Evolutionary conservation across 495 filamentous ascomycete genomes (phyloP), one percentile per base, ranked within the genome.

Genomic region (Aspergillus ostianus): DNA sequence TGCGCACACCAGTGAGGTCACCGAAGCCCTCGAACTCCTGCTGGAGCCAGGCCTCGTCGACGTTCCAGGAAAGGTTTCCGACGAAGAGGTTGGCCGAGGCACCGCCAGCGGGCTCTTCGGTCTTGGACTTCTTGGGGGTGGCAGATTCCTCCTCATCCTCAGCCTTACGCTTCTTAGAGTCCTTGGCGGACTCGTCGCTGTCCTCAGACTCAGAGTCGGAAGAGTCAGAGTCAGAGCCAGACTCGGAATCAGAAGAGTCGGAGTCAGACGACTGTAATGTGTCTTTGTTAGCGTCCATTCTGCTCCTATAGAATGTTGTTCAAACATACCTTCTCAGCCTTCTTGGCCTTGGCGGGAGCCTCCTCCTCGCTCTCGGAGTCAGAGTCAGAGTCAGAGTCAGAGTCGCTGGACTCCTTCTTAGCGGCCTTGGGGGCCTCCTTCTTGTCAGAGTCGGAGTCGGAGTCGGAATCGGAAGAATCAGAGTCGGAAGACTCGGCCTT

Each of bases 1-100:
- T 86, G 62, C 90, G 86, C 56, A 85, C 85, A 65, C 86, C 82
- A 67, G 82, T 76, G 57, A 97, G 80, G 65, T 89, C 89, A 64
- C 90, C 92, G 70, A 87, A 96, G 49, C 81, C 76, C 79, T 91
- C 84, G 74, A 98, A 98, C 75, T 96, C 90, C 63, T 87, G 83
- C 61, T 83, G 82, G 55, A 98, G 86, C 85, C 87, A 91, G 60
- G 94, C 90, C 73, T 98, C 94, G 67, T 96, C 92, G 53, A 98
- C 80, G 67, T 88, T 93, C 92, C 92, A 98, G 67, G 91, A 93
- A 57, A 98, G 83, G 79, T 92, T 93, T 63, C 94, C 95, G 64
- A 95, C 85, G 77, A 96, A 97, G 51, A 98, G 86, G 71, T 89
- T 92, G 70, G 81, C 83, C 20, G 83, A 81, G 61, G 80, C 81